Conservation (phyloP, 1,139 yeast species). For the Debaryomyces coudertii region DNA sequence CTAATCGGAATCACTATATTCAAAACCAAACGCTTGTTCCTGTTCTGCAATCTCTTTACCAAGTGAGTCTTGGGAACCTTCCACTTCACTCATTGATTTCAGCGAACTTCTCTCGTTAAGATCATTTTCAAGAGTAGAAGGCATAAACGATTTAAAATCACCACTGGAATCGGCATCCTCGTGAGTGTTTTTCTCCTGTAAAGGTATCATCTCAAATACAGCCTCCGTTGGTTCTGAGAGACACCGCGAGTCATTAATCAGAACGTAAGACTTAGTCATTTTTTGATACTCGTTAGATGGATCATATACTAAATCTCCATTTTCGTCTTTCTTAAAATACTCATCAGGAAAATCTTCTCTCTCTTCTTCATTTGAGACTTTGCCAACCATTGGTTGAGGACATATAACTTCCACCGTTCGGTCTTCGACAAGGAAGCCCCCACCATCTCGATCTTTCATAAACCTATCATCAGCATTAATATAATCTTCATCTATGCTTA, state of each 20-base stretch:
- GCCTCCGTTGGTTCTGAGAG: too few species aligned
- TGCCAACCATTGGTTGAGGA: constrained; percentile 7
- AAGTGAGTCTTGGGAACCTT: not conserved
- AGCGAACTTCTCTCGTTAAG: too few species aligned
- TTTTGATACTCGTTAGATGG: constrained; percentile 15
- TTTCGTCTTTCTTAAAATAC: constrained; percentile 19
- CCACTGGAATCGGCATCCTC: not conserved
- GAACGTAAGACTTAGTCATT: not conserved
- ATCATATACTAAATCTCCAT: constrained; percentile 28
- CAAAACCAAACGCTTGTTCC: constrained; percentile 17
- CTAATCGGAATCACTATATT: constrained; percentile 18
- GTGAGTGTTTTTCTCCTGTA: not conserved
- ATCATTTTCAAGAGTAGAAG: not conserved
- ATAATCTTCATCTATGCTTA: constrained; percentile 16
- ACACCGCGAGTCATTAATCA: not conserved
- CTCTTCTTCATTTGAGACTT: constrained; percentile 3
- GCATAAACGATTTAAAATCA: not conserved
- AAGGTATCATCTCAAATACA: not conserved
- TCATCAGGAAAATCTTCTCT: constrained; percentile 18
- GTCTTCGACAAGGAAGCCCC: constrained; percentile 17
- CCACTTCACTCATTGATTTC: not conserved
- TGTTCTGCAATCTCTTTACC: constrained; percentile 6
- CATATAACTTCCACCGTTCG: not conserved
- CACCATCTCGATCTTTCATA: constrained; percentile 17
- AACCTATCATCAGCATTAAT: constrained; percentile 8